These are phyloP conservation scores for Quercus berberidifolia DNA, from an alignment of 306 rosid genomes.

Conservation along the genomic window DNA sequence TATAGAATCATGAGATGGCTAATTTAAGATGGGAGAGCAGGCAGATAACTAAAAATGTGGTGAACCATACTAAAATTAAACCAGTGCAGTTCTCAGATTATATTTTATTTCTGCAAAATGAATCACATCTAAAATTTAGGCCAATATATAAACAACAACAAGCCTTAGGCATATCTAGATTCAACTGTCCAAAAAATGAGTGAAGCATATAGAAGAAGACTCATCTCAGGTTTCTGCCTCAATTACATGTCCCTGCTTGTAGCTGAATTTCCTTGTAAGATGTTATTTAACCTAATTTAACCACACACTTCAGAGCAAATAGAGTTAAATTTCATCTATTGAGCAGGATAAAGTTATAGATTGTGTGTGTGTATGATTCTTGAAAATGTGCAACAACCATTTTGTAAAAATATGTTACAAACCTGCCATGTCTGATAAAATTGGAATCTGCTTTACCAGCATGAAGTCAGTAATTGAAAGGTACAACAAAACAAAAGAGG, in stretches of 20 bases:
- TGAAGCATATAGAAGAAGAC: not conserved
- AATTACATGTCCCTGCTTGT: not conserved
- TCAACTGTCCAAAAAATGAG: not conserved
- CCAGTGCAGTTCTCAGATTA: no score
- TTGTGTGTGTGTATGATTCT: not conserved
- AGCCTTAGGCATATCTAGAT: not conserved
- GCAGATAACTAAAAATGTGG: not conserved
- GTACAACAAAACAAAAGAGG: conserved; percentile 76
- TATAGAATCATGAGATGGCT: not conserved
- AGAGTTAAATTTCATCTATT: not conserved
- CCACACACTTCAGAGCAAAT: not conserved
- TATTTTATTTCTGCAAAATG: no score
- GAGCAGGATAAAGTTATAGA: not conserved
- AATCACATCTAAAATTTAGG: not conserved
- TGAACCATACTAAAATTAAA: not conserved
- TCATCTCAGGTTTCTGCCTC: not conserved
- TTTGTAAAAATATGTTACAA: not conserved
- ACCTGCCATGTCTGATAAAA: conserved; percentile 23
- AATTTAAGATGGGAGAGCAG: not conserved
- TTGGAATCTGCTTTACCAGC: conserved; percentile 42
- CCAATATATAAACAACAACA: not conserved
- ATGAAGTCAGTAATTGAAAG: conserved; percentile 78
- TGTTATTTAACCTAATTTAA: not conserved
- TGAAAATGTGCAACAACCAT: not conserved
- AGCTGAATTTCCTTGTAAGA: not conserved